Conservation (phyloP, 768 basidiomycete species). For the Kwoniella newhampshirensis region DNA sequence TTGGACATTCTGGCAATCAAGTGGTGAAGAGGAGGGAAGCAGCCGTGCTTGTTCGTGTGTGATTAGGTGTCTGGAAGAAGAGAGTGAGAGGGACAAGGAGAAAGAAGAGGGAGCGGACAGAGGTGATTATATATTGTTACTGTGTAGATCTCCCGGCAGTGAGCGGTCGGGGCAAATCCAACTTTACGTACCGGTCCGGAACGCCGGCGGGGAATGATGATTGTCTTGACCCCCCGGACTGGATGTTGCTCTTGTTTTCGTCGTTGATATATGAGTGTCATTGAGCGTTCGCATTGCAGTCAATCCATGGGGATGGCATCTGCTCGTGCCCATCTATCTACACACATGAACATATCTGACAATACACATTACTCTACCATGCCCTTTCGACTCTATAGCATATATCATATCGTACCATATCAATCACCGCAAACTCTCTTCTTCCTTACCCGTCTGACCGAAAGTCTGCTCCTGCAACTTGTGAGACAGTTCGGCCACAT, state of each 20-base stretch:
- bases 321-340: no score
- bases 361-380: no score
- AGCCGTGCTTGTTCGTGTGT: no score
- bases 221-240: no score
- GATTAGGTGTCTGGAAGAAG: not conserved
- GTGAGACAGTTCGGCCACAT: not conserved
- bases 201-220: constrained; percentile 1
- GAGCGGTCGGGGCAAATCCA: not conserved
- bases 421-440: not conserved
- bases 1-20: constrained; percentile 34
- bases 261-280: no score
- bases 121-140: no score
- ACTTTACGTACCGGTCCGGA: not conserved
- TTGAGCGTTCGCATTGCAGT: no score
- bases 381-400: not conserved
- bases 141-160: no score
- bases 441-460: not conserved
- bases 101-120: no score
- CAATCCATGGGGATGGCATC: no score
- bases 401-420: not conserved
- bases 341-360: no score
- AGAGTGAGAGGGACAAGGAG: not conserved
- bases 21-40: not conserved
- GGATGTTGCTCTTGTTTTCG: no score
- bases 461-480: not conserved